Evolutionary conservation across 768 basidiomycete species (phyloP).

Genomic region (Podaxis sp.): DNA sequence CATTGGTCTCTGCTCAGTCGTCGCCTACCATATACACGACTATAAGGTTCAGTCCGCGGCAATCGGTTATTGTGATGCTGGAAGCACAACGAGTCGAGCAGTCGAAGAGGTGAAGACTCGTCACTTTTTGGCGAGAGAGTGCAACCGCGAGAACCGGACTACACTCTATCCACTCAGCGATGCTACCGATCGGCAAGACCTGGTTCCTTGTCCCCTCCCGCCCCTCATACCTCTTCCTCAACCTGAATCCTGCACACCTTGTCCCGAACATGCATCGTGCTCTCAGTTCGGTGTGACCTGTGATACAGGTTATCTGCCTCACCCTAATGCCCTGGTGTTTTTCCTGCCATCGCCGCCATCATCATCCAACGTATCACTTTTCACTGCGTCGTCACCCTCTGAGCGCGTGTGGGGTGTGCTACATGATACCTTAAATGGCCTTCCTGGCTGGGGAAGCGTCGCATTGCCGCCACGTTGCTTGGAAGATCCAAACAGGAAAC

Average conservation of each 20-base stretch:
- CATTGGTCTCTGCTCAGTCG: conserved; percentile 31
- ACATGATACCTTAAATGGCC: conserved; percentile 53
- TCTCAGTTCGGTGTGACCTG: conserved; percentile 56
- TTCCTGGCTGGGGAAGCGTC: conserved; percentile 76
- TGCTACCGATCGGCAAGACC: conserved; percentile 27
- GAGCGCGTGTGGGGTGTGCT: conserved; percentile 47
- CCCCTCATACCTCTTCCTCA: conserved; percentile 53
- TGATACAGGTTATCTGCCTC: conserved; percentile 64
- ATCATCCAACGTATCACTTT: conserved; percentile 34
- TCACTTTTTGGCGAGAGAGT: conserved; percentile 48
- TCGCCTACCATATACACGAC: conserved; percentile 33
- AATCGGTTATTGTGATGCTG: conserved; percentile 77
- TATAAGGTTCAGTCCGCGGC: conserved; percentile 68
- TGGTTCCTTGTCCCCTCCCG: conserved; percentile 47
- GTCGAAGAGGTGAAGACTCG: conserved; percentile 47
- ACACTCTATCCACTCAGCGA: conserved; percentile 34
- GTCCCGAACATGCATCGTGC: conserved; percentile 69
- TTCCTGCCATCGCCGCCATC: conserved; percentile 41
- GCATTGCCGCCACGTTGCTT: conserved; percentile 74
- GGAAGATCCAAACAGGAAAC: conserved; percentile 74
- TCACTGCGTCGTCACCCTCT: conserved; percentile 37
- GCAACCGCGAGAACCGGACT: conserved; percentile 55
- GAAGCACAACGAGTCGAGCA: conserved; percentile 53
- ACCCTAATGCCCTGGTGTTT: conserved; percentile 57
- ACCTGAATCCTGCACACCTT: conserved; percentile 68